Conservation (phyloP, 495 filamentous ascomycete genomes). For the Podospora australis region DNA sequence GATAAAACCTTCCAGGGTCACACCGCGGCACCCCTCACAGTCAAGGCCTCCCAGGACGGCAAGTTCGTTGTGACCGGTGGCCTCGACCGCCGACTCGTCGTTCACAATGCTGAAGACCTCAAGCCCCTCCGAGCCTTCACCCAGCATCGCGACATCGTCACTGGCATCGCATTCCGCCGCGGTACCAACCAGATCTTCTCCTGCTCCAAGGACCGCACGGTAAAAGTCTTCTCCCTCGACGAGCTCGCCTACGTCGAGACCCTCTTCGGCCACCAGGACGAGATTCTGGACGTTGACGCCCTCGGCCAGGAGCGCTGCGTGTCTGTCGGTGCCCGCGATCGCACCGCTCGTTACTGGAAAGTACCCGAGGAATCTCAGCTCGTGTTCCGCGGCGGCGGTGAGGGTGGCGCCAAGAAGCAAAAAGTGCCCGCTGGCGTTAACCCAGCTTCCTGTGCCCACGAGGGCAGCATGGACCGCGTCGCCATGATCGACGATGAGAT, state of each 20-base stretch:
- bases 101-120: conserved; percentile 76
- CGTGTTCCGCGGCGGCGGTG: conserved; percentile 81
- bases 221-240: conserved; percentile 65
- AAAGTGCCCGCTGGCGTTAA: conserved; percentile 23
- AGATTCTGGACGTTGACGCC: conserved; percentile 74
- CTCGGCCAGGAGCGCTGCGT: conserved; percentile 82
- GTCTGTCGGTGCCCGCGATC: conserved; percentile 78
- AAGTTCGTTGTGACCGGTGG: conserved; percentile 89
- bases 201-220: conserved; percentile 77
- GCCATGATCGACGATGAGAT: conserved; percentile 82
- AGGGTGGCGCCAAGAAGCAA: conserved; percentile 49
- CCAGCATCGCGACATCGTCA: conserved; percentile 87
- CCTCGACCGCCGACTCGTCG: conserved; percentile 68
- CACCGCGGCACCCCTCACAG: conserved; percentile 64
- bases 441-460: conserved; percentile 44
- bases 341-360: conserved; percentile 94
- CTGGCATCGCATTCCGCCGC: conserved; percentile 73
- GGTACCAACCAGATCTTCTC: conserved; percentile 92
- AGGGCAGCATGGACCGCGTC: conserved; percentile 85
- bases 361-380: conserved; percentile 91
- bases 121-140: conserved; percentile 74
- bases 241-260: conserved; percentile 89
- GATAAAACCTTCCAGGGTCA: conserved; percentile 68
- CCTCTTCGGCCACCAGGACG: conserved; percentile 91
- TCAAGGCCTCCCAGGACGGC: conserved; percentile 82